Conservation (phyloP, 768 basidiomycete species). For the Amanita jacksonii region DNA sequence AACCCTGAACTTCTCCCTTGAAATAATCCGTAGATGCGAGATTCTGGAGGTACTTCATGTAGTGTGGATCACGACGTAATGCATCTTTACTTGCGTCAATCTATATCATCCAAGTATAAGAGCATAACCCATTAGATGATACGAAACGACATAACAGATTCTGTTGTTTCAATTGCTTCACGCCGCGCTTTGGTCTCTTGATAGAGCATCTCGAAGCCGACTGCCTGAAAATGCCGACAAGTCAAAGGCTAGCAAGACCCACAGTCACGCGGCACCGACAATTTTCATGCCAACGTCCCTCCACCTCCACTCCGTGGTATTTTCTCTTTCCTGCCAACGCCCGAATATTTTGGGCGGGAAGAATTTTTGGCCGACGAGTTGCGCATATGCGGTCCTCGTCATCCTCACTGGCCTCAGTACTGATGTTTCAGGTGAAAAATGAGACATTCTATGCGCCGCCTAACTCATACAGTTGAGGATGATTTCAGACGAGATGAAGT, state of each 20-base stretch:
- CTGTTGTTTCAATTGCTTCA: constrained; percentile 26
- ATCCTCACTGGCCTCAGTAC: constrained; percentile 57
- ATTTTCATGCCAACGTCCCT: constrained; percentile 91
- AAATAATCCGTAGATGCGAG: constrained; percentile 68
- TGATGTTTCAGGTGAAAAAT: constrained; percentile 70
- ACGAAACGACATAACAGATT: constrained; percentile 30
- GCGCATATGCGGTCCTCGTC: constrained; percentile 92
- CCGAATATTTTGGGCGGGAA: constrained; percentile 88
- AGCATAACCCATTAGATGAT: background rate
- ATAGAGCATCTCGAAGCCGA: constrained; percentile 96
- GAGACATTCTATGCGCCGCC: constrained; percentile 83
- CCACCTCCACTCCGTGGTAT: constrained; percentile 64
- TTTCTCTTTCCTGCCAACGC: constrained; percentile 53
- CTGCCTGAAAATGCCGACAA: constrained; percentile 40
- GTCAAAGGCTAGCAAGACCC: constrained; percentile 6
- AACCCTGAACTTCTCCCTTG: constrained; percentile 66
- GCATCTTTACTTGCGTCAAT: constrained; percentile 58
- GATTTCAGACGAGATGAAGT: background rate
- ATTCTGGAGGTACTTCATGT: constrained; percentile 59
- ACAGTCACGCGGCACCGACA: constrained; percentile 29
- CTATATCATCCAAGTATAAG: constrained; percentile 25
- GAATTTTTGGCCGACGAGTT: constrained; percentile 85
- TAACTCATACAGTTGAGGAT: constrained; percentile 20
- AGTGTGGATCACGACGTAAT: constrained; percentile 57
- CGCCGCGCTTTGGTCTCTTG: constrained; percentile 66